Percentiles rank a stretch among this genome's conserved stretches.
These are phyloP conservation scores for Cicer pinnatifidum DNA, from an alignment of 306 rosid species.

Conservation along the genomic window DNA sequence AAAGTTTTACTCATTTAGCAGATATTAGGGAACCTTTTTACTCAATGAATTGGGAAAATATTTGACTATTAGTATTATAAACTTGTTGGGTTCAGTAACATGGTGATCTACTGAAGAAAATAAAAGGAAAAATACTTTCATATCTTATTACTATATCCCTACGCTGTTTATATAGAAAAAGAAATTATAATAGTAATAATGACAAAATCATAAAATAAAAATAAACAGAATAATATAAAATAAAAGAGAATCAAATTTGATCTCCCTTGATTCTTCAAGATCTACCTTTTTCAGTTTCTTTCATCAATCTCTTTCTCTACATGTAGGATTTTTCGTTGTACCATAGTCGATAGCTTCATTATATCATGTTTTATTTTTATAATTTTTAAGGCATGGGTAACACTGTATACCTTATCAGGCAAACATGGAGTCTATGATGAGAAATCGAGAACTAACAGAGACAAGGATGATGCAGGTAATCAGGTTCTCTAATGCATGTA, in stretches of 20 bases:
- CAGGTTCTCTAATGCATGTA: conserved; percentile 46
- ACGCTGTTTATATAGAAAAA: no score
- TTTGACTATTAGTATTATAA: conserved; percentile 26
- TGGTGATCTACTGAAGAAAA: background rate
- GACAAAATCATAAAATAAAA: no score
- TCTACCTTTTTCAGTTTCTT: conserved; percentile 30
- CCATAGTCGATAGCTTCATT: conserved; percentile 4
- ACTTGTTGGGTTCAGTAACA: conserved; percentile 21
- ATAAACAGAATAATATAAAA: no score
- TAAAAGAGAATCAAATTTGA: no score
- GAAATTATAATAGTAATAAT: no score
- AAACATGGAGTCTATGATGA: conserved; percentile 90
- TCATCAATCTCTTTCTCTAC: conserved; percentile 26
- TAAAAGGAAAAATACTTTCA: no score
- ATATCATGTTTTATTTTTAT: conserved; percentile 31
- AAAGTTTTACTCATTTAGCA: conserved; percentile 19
- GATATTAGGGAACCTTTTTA: conserved; percentile 40
- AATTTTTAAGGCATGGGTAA: conserved; percentile 41
- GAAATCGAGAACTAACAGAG: conserved; percentile 89
- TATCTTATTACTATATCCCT: no score
- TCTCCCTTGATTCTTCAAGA: no score
- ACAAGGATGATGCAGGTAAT: conserved; percentile 99
- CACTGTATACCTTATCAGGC: conserved; percentile 60
- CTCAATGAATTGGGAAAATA: background rate
- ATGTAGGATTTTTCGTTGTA: conserved; percentile 8